phyloP scores from a whole-genome alignment of 2,329 filamentous ascomycete species.

The Didymella sp. region DNA sequence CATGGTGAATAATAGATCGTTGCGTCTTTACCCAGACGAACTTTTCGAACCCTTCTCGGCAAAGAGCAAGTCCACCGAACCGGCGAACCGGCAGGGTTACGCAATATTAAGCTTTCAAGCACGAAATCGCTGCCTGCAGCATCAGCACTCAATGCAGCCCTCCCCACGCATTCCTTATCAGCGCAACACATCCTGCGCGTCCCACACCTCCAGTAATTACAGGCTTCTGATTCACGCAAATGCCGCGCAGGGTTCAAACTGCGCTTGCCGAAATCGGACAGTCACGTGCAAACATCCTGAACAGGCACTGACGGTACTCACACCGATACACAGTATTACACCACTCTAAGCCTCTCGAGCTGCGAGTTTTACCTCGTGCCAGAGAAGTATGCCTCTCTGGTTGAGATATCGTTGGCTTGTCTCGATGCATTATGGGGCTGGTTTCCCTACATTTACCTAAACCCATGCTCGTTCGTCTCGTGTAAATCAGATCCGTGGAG shows the following conservation, averaged over 20 bases:
- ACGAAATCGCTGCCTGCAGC: slow-evolving; percentile 26
- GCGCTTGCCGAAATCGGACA: slow-evolving; percentile 3
- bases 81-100: slow-evolving; percentile 25
- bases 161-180: slow-evolving; percentile 6
- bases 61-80: slow-evolving; percentile 27
- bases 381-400: no score
- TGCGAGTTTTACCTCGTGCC: no score
- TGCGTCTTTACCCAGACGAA: slow-evolving; percentile 26
- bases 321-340: no score
- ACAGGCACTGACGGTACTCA: no score
- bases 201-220: slow-evolving; percentile 3
- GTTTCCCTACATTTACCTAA: no score
- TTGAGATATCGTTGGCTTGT: no score
- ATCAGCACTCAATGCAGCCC: slow-evolving; percentile 4
- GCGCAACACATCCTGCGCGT: background rate
- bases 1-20: slow-evolving; percentile 43
- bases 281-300: slow-evolving; percentile 13
- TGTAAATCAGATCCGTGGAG: no score
- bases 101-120: slow-evolving; percentile 33
- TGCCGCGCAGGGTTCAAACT: background rate
- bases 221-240: slow-evolving; percentile 9
- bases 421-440: no score
- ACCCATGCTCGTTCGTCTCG: no score
- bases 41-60: slow-evolving; percentile 34
- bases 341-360: no score